Evolutionary conservation across 331 rosid species (phyloP), one percentile per base, ranked within the genome.

Genomic region (Telfairia occidentalis): DNA sequence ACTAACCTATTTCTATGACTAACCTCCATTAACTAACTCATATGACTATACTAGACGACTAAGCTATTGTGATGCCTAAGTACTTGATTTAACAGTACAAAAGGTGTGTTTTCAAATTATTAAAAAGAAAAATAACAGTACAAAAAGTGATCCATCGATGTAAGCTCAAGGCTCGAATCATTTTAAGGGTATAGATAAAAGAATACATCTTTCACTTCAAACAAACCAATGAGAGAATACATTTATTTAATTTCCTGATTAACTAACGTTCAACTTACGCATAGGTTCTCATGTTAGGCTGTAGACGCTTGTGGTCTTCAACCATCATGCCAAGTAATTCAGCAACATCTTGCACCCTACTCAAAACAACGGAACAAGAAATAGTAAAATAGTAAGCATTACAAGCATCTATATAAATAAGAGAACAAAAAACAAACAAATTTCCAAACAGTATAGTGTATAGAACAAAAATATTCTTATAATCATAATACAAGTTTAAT

Each of bases 251-350:
- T 66, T 66, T 66, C 73, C 11, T 13, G 23, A 67, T 5, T 23
- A 24, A 67, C 21, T 42, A 66, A 48, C 77, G 60, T 35, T 28
- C 71, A 24, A 60, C 98, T 85, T 89, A 94, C 98, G 88, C 91
- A 71, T 94, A 85, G 76, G 97, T 94, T 85, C 83, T 88, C 83
- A 85, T 83, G 83, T 94, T 94, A 73, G 97, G 98, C 78, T 91
- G 96, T 85, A 94, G 78, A 72, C 96, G 97, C 78, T 91, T 88
- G 84, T 91, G 88, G 80, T 86, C 88, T 86, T 94, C 96, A 75
- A 91, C 89, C 97, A 94, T 94, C 97, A 89, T 89, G 81, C 98
- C 97, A 64, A 94, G 97, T 75, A 94, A 81, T 88, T 94, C 98
- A 19, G 97, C 92, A 80, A 94, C 97, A 87, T 94, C 97, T 86